These are phyloP conservation scores for Trichosporon sp. DNA, from an alignment of 1,284 basidiomycete species.

Conservation along the genomic window DNA sequence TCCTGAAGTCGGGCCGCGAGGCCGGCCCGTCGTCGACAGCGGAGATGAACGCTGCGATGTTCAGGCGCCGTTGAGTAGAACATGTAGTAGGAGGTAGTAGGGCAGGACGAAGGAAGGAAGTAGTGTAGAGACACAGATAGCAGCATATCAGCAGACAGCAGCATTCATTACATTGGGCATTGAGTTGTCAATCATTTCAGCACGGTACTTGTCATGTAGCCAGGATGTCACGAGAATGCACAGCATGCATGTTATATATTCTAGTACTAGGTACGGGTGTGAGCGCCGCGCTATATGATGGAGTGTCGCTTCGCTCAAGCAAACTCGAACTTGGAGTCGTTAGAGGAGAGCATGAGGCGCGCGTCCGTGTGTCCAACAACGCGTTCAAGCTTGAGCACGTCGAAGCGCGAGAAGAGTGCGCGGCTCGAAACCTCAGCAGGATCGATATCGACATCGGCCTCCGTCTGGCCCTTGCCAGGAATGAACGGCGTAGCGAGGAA, in stretches of 20 bases:
- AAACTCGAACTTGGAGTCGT: slow-evolving; percentile 45
- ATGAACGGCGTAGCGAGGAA: slow-evolving; percentile 81
- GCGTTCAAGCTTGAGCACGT: slow-evolving; percentile 77
- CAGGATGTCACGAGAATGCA: slow-evolving; percentile 3
- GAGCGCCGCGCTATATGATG: too few species aligned
- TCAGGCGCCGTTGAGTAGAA: neutral
- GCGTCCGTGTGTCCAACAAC: slow-evolving; percentile 56
- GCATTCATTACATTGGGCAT: neutral
- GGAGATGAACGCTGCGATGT: slow-evolving; percentile 19
- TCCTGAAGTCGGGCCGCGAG: slow-evolving; percentile 13
- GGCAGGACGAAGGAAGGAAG: neutral
- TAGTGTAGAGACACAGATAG: neutral
- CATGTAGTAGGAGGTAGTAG: neutral
- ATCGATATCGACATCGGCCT: slow-evolving; percentile 50
- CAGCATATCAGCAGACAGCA: neutral
- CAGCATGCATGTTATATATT: neutral
- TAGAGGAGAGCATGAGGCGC: slow-evolving; percentile 44
- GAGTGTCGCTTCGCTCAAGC: too few species aligned
- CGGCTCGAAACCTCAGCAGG: slow-evolving; percentile 68
- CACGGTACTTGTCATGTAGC: slow-evolving; percentile 15
- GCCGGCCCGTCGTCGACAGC: slow-evolving; percentile 11
- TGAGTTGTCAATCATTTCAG: neutral
- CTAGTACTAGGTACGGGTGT: too few species aligned
- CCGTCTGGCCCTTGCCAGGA: slow-evolving; percentile 45
- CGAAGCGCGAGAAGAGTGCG: slow-evolving; percentile 79